Percentiles rank a stretch among this genome's conserved stretches.
These are phyloP conservation scores for Haplosporangium gracile DNA, from an alignment of 192 early-diverging fungal genomes.

Conservation along the genomic window DNA sequence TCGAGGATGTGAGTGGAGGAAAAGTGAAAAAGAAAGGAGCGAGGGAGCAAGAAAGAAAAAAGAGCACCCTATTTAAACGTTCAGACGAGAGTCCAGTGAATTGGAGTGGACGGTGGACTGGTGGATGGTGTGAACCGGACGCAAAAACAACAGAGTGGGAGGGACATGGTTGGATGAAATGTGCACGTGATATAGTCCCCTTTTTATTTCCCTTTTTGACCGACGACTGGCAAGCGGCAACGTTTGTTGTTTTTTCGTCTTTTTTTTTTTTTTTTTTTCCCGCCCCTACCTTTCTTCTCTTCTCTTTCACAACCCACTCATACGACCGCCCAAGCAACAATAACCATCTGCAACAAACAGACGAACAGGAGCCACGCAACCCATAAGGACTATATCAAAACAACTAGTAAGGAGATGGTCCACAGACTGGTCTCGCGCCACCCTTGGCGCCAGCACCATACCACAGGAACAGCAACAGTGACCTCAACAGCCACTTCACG, in stretches of 20 bases:
- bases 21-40: background rate
- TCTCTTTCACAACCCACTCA: background rate
- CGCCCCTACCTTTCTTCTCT: background rate
- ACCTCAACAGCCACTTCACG: constrained; percentile 6
- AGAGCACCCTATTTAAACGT: background rate
- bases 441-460: constrained; percentile 29
- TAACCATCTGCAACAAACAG: background rate
- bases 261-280: background rate
- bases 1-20: background rate
- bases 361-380: background rate
- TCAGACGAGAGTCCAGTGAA: too few relatives aligned
- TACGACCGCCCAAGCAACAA: background rate
- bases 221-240: too few relatives aligned
- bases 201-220: background rate
- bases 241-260: background rate
- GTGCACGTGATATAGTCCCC: background rate
- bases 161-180: background rate
- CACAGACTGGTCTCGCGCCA: constrained; percentile 38
- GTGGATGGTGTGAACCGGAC: background rate
- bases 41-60: background rate
- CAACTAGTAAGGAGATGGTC: constrained; percentile 13
- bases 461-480: background rate
- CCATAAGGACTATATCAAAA: background rate
- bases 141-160: background rate
- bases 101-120: too few relatives aligned